Evolutionary conservation across 1,284 basidiomycete genomes (phyloP).

Genomic region (Fomitopsis schrenkii): DNA sequence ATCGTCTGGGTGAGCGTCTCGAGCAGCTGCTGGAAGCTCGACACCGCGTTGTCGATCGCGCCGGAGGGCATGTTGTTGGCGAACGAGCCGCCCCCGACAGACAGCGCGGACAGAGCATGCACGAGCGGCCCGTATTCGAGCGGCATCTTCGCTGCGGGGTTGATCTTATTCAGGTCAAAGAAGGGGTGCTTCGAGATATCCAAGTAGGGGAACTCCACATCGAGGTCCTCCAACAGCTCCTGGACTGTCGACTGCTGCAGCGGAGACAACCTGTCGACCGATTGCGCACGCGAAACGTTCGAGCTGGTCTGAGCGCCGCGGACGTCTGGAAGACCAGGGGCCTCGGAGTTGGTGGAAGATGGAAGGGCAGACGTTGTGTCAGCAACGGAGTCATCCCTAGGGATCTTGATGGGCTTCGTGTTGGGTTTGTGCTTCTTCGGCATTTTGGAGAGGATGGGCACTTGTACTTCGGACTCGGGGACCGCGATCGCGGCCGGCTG

Average conservation of each 20-base stretch:
- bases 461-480: slow-evolving; percentile 44
- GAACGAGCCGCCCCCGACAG: slow-evolving; percentile 80
- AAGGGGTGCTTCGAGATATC: not conserved
- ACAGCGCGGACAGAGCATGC: slow-evolving; percentile 78
- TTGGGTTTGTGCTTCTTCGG: slow-evolving; percentile 75
- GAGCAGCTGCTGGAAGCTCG: slow-evolving; percentile 79
- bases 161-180: slow-evolving; percentile 61
- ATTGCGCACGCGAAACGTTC: slow-evolving; percentile 56
- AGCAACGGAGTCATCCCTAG: slow-evolving; percentile 48
- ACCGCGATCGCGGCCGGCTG: slow-evolving; percentile 14
- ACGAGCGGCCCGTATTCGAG: slow-evolving; percentile 78
- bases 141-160: slow-evolving; percentile 69
- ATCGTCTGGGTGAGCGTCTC: slow-evolving; percentile 85
- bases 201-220: slow-evolving; percentile 66
- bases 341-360: slow-evolving; percentile 43
- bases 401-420: slow-evolving; percentile 53
- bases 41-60: slow-evolving; percentile 81
- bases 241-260: slow-evolving; percentile 48
- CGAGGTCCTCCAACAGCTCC: slow-evolving; percentile 62
- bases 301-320: slow-evolving; percentile 39
- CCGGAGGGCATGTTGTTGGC: slow-evolving; percentile 76
- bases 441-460: slow-evolving; percentile 71
- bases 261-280: slow-evolving; percentile 40
- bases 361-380: slow-evolving; percentile 41
- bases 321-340: slow-evolving; percentile 32